phyloP scores from a whole-genome alignment of 345 rosid genomes.

The Microthlaspi erraticum region DNA sequence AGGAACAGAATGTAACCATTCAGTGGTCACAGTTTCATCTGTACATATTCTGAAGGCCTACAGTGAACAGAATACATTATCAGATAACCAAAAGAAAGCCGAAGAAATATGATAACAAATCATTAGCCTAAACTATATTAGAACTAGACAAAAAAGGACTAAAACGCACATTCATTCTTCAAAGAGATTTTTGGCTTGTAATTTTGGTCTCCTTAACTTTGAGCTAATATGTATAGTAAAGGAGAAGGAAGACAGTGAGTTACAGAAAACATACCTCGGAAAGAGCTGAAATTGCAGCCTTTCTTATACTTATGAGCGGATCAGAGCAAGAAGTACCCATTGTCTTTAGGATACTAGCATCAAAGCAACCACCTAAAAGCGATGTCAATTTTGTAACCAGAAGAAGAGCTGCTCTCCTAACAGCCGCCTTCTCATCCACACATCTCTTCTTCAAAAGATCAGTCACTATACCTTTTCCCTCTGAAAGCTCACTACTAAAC shows the following conservation, averaged over 20 bases:
- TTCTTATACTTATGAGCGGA: slow-evolving; percentile 90
- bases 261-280: slow-evolving; percentile 70
- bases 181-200: background rate
- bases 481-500: slow-evolving; percentile 46
- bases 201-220: slow-evolving; percentile 16
- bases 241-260: slow-evolving; percentile 16
- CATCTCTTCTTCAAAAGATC: slow-evolving; percentile 72
- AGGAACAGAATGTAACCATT: slow-evolving; percentile 95
- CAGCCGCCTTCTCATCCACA: slow-evolving; percentile 87
- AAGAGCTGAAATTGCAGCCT: slow-evolving; percentile 83
- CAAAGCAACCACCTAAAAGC: slow-evolving; percentile 68
- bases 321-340: slow-evolving; percentile 93
- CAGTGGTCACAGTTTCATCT: slow-evolving; percentile 64
- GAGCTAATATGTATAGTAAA: slow-evolving; percentile 1
- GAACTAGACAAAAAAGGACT: slow-evolving; percentile 2
- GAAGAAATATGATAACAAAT: slow-evolving; percentile 4
- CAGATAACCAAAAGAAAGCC: background rate
- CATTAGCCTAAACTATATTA: slow-evolving; percentile 6
- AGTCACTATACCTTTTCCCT: slow-evolving; percentile 47
- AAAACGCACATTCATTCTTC: slow-evolving; percentile 15
- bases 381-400: slow-evolving; percentile 71
- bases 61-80: slow-evolving; percentile 30
- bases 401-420: slow-evolving; percentile 79
- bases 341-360: slow-evolving; percentile 66
- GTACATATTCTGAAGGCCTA: slow-evolving; percentile 75